phyloP scores from a whole-genome alignment of 768 basidiomycete species.

The Tylopilus felleus region DNA sequence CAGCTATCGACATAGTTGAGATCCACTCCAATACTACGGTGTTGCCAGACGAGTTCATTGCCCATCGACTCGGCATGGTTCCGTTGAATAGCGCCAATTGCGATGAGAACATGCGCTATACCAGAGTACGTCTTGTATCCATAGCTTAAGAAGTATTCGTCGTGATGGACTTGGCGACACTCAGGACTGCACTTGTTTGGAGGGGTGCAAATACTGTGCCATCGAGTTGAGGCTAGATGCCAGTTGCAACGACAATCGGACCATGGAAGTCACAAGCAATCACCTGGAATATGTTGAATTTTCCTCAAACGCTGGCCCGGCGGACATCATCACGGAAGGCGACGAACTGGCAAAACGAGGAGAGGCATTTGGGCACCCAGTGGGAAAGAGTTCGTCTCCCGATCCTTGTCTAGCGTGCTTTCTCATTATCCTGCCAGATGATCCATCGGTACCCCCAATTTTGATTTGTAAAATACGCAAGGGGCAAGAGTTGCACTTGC shows the following conservation, averaged over 20 bases:
- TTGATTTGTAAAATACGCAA: constrained; percentile 90
- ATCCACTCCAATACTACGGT: constrained; percentile 90
- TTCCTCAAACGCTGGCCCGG: constrained; percentile 37
- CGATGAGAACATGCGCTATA: constrained; percentile 82
- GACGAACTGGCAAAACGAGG: constrained; percentile 75
- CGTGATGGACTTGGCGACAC: constrained; percentile 3
- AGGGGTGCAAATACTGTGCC: constrained; percentile 83
- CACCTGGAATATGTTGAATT: constrained; percentile 65
- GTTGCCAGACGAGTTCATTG: constrained; percentile 95
- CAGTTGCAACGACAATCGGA: constrained; percentile 64
- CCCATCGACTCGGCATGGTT: constrained; percentile 92
- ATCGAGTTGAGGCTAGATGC: constrained; percentile 79
- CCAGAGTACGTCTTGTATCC: constrained; percentile 47
- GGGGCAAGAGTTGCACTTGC: constrained; percentile 84
- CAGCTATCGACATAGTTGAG: constrained; percentile 97
- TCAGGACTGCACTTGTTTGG: constrained; percentile 89
- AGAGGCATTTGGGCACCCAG: constrained; percentile 74
- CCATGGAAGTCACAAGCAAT: constrained; percentile 84
- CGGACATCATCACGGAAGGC: constrained; percentile 38
- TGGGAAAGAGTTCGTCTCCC: constrained; percentile 67
- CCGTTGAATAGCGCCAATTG: constrained; percentile 86
- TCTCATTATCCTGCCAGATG: constrained; percentile 41
- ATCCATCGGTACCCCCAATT: constrained; percentile 61
- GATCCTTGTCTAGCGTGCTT: background rate
- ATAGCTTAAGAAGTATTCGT: background rate